These are phyloP conservation scores for Backusella circina DNA, from an alignment of 192 early-diverging fungal species.

Conservation along the genomic window DNA sequence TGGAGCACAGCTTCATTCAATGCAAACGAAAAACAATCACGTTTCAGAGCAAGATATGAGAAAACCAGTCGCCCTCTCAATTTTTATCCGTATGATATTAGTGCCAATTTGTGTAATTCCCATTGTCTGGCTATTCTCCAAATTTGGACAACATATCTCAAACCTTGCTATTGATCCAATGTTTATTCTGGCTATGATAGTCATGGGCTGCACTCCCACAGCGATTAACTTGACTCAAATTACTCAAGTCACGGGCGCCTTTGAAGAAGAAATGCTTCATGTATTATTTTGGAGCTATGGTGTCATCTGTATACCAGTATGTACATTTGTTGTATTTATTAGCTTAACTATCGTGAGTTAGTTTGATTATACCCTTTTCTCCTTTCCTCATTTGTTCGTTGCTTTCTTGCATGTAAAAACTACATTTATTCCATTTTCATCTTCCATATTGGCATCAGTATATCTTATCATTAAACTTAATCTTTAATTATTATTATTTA, in stretches of 20 bases:
- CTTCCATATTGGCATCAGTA: background rate
- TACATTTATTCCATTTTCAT: background rate
- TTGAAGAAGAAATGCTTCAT: conserved; percentile 62
- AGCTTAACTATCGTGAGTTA: conserved; percentile 24
- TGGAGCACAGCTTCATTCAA: conserved; percentile 57
- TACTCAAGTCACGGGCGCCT: conserved; percentile 62
- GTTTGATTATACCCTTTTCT: background rate
- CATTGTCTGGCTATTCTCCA: conserved; percentile 19
- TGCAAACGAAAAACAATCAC: conserved; percentile 1
- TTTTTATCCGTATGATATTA: conserved; percentile 35
- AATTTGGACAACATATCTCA: conserved; percentile 12
- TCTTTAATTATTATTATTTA: background rate
- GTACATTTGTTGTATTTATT: conserved; percentile 24
- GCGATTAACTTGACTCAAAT: conserved; percentile 73
- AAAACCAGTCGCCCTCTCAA: conserved; percentile 19
- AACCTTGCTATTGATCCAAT: conserved; percentile 59
- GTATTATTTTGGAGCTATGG: conserved; percentile 70
- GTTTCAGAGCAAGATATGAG: background rate
- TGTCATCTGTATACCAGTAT: conserved; percentile 36
- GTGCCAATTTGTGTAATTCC: conserved; percentile 38
- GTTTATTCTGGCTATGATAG: conserved; percentile 57
- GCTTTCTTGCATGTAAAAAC: background rate
- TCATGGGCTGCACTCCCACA: conserved; percentile 64
- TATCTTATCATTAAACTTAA: background rate
- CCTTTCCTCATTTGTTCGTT: background rate